Base-by-base conservation (phyloP, 495 filamentous ascomycete genomes). In the Melanomma pulvis-pyrius region DNA sequence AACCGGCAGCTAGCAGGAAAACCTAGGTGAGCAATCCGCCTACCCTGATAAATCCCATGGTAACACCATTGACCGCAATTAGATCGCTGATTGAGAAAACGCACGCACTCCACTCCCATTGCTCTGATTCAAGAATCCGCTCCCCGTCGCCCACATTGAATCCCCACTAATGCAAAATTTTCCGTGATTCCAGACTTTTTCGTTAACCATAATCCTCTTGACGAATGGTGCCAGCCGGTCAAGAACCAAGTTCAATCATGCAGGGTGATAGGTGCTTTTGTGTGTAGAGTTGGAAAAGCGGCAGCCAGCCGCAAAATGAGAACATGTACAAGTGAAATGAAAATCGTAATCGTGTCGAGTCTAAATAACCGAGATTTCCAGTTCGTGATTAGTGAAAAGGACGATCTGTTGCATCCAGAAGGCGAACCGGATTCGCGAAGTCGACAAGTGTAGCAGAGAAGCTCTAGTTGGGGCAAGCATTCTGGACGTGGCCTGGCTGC, bases 401-500 rank as follows among this genome's bases (percentile, higher is more conserved):
- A 28, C 21, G 24, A n/a, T 46, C 59, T 11, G 32, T 44, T 34
- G 17, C 21, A 51, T 26, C 44, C 13, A 61, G 13, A 51, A 51
- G 9, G 29, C 21, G 15, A 34, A 30, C 61, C 36, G 30, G 25
- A 49, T 54, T 44, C 25, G 41, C 34, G 28, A 54, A 55, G 12
- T 53, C 55, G 47, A 44, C 41, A 49, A 49, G 17, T 21, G 44
- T 22, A 36, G 25, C 2, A 21, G 24, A 26, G 54, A n/a, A 25
- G n/a, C 11, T 44, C 56, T 83, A 88, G 78, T 91, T 92, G 63
- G 92, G 89, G 87, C 94, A 98, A 69, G 88, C 84, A 62, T 92
- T 84, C 85, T 97, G 94, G 74, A 98, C 87, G 82, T 98, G 94
- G 73, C 94, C 94, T 62, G 92, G 88, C 81, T 97, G 91, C 85